phyloP scores from a whole-genome alignment of 371 early-diverging fungal genomes.

The Circinella umbellata region DNA sequence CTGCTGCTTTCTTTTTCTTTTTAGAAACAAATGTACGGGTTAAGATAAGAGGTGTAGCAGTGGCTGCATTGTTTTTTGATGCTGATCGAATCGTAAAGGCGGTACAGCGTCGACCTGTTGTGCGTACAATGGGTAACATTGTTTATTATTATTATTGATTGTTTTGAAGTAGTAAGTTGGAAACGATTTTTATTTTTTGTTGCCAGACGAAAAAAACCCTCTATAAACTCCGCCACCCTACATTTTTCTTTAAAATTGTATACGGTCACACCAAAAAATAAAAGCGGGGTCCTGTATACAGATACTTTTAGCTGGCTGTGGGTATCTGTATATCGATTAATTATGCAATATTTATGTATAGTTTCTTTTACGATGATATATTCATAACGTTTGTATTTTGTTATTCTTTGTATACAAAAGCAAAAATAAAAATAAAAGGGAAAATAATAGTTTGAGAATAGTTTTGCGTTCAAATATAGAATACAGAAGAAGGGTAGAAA shows the following conservation, averaged over 20 bases:
- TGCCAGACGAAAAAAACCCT: neutral
- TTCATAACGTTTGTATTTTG: neutral
- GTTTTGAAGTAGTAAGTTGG: no score
- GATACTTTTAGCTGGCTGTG: no score
- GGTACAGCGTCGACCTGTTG: conserved; percentile 5
- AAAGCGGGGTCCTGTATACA: no score
- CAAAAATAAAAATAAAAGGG: neutral
- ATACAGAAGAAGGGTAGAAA: neutral
- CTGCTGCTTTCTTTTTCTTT: conserved; percentile 34
- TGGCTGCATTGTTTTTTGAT: neutral
- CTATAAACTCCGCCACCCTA: no score
- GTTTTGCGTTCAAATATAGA: neutral
- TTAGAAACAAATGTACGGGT: conserved; percentile 16
- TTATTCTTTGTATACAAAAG: neutral
- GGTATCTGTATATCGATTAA: no score
- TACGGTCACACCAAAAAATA: no score
- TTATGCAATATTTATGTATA: no score
- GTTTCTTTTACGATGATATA: neutral
- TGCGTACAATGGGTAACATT: conserved; percentile 6
- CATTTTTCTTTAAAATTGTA: no score
- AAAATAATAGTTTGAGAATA: neutral
- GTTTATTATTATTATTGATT: neutral
- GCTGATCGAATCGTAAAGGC: neutral
- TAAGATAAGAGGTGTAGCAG: neutral
- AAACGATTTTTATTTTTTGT: neutral